Conservation (phyloP, 352 stramenopile genomes). For the Phytophthora chlamydospora region DNA sequence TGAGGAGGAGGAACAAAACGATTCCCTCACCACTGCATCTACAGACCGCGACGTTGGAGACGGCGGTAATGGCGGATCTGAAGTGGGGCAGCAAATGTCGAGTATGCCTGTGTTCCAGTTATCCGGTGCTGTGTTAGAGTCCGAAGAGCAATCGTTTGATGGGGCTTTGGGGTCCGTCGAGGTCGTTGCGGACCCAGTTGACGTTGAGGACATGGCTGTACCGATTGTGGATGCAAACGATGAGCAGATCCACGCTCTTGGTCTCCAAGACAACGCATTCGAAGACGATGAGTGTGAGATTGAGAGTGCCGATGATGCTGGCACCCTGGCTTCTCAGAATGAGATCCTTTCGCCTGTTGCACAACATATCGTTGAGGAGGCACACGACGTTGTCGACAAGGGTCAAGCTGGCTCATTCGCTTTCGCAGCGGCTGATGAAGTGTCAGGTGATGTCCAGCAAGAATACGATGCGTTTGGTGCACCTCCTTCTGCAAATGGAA, state of each 20-base stretch:
- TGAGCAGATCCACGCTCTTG: constrained; percentile 1
- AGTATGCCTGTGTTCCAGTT: too few species aligned
- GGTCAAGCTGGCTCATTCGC: background rate
- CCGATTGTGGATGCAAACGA: constrained; percentile 3
- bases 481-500: background rate
- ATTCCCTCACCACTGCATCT: background rate
- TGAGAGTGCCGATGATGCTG: constrained; percentile 10
- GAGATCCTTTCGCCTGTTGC: constrained; percentile 7
- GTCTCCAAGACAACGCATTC: constrained; percentile 10
- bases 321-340: background rate
- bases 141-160: constrained; percentile 1
- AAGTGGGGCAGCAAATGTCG: too few species aligned
- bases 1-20: constrained; percentile 4
- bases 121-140: background rate
- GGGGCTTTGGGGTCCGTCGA: constrained; percentile 1
- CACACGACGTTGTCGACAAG: constrained; percentile 2
- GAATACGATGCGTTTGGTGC: constrained; percentile 6
- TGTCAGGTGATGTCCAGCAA: constrained; percentile 2
- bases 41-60: too few species aligned
- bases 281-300: constrained; percentile 11
- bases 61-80: too few species aligned
- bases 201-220: background rate
- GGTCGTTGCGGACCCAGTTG: background rate
- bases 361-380: constrained; percentile 3
- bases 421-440: constrained; percentile 1